A percentile compares a stretch with the other conserved stretches of the same genome.
phyloP scores from a whole-genome alignment of 495 filamentous ascomycete genomes.

The Aspergillus campestris region DNA sequence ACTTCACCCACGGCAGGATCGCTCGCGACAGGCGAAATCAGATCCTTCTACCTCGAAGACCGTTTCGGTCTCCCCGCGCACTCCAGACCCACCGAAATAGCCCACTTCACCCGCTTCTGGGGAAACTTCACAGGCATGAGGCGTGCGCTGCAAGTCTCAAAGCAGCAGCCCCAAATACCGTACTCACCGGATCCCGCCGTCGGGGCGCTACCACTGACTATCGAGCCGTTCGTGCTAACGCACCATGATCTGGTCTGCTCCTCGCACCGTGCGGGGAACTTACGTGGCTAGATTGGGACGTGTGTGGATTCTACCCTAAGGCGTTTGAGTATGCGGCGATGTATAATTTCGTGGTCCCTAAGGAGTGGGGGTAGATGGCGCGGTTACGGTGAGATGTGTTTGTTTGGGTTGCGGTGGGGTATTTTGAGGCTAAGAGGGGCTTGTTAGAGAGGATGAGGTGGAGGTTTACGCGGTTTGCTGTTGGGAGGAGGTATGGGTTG shows the following conservation, averaged over 20 bases:
- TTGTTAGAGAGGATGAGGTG: conserved; percentile 1
- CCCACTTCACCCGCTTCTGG: neutral
- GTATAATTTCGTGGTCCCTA: conserved; percentile 10
- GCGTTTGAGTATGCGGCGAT: conserved; percentile 14
- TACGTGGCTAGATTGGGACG: conserved; percentile 13
- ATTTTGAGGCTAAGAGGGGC: conserved; percentile 5
- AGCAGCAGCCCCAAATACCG: no score
- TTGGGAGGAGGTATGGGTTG: conserved; percentile 8
- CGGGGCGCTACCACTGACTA: neutral
- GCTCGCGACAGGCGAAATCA: conserved; percentile 8
- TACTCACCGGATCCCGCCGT: no score
- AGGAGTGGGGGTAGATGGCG: conserved; percentile 5
- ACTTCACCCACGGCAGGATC: conserved; percentile 9
- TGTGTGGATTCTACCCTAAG: conserved; percentile 11
- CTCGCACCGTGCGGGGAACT: conserved; percentile 7
- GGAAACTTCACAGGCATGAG: no score
- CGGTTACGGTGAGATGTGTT: conserved; percentile 12
- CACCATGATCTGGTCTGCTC: conserved; percentile 7
- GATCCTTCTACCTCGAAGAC: conserved; percentile 14
- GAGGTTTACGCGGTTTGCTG: conserved; percentile 8
- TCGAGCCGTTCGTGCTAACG: neutral
- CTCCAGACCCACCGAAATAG: neutral
- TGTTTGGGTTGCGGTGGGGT: conserved; percentile 9
- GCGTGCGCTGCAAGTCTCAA: no score
- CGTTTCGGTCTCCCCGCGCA: conserved; percentile 5